Percentiles rank a stretch among this genome's conserved stretches.
phyloP scores from a whole-genome alignment of 805 yeast species.

The Teunomyces atbi region DNA sequence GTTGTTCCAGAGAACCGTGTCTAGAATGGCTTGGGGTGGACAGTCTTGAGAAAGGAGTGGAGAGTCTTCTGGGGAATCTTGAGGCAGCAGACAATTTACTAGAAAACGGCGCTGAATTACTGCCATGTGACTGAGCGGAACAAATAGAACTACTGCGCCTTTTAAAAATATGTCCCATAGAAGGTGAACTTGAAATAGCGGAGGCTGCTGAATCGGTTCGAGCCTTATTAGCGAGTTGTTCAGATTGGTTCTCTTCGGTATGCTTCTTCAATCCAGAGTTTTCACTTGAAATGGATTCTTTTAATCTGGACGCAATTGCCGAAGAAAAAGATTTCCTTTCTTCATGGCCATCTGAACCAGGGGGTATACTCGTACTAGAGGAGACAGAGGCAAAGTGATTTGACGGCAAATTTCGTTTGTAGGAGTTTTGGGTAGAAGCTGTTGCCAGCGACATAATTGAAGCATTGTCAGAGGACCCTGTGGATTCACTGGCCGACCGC shows the following conservation, averaged over 20 bases:
- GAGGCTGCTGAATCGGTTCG: slow-evolving; percentile 5
- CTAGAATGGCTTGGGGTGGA: not conserved
- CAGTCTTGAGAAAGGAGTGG: slow-evolving; percentile 9
- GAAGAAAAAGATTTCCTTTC: slow-evolving; percentile 11
- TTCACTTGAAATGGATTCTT: not conserved
- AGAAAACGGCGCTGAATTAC: slow-evolving; percentile 2
- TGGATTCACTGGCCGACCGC: not conserved
- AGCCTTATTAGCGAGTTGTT: not conserved
- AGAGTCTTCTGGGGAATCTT: slow-evolving; percentile 12
- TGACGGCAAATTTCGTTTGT: not conserved
- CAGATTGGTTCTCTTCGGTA: not conserved
- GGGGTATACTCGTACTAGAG: not conserved
- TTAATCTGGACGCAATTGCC: slow-evolving; percentile 11
- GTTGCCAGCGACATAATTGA: slow-evolving; percentile 4
- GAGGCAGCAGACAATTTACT: slow-evolving; percentile 6
- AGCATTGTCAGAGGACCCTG: slow-evolving; percentile 2
- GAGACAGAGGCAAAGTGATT: not conserved
- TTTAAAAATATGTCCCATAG: slow-evolving; percentile 1
- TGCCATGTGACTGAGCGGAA: slow-evolving; percentile 13
- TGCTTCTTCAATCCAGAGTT: not conserved
- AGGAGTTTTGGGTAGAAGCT: slow-evolving; percentile 4
- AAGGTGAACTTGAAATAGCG: slow-evolving; percentile 1
- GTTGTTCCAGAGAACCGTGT: not conserved
- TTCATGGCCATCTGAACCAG: not conserved
- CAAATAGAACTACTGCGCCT: slow-evolving; percentile 20